Base-by-base conservation (phyloP, 148 eudicot genomes). In the Chenopodium suecicum region DNA sequence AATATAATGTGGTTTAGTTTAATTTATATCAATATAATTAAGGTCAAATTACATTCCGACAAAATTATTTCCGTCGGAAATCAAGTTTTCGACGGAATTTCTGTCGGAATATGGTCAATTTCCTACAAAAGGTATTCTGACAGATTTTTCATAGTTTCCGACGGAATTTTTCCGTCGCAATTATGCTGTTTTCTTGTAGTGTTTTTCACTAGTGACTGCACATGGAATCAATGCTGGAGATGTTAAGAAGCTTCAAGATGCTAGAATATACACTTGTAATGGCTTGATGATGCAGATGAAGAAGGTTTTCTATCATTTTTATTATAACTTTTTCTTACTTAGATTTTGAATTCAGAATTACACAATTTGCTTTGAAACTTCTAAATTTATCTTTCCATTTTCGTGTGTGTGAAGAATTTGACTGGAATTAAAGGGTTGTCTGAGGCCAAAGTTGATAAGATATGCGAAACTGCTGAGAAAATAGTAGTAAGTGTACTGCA, bases 281-380 rank as follows among this genome's bases (percentile, higher is more conserved):
- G 98, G 98, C 83, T 86, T 96, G 83, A 90, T 96, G 98, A 96
- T 96, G 99, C 98, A 92, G 69, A 94, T 98, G 3, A 96, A 96
- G 88, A 96, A 96, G 98, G 99, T 96, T 66, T 54, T 80, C 63
- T 17, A 22, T 1, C 44, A 34, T 4, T 34, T 34, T 34, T 34
- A 34, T 34, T 34, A 34, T 67, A 37, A 13, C 19, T 56, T 77
- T 8, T 76, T 17, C 41, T n/a, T 5, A 31, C 32, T 31, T 31
- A 31, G 37, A 11, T 14, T 56, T 37, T 44, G 27, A 20, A 54
- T 4, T 25, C 20, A 7, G 29, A 60, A 37, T 44, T 58, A 16
- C 4, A 37, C 6, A 60, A 50, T 4, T 52, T 16, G 16, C 47
- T 7, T 27, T 44, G 12, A 3, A 5, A 41, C 8, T 73, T 25